These are phyloP conservation scores for Epicoccum nigrum DNA, from an alignment of 2,329 filamentous ascomycete species.

Conservation along the genomic window DNA sequence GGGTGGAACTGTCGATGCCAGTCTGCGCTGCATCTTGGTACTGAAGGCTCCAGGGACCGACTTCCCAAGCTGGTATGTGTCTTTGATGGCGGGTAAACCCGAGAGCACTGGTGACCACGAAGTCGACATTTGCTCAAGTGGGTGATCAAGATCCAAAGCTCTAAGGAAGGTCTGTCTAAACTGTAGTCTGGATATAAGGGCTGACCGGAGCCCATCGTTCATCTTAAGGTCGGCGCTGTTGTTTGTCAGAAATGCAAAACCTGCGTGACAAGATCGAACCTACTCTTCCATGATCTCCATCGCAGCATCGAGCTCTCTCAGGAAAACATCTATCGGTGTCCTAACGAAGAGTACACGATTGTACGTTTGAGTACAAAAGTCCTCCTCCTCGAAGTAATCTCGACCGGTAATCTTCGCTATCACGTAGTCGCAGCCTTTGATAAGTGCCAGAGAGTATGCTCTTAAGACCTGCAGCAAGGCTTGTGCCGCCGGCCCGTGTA, in stretches of 20 bases:
- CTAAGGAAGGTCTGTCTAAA: conserved; percentile 70
- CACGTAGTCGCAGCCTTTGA: conserved; percentile 83
- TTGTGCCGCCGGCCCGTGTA: conserved; percentile 23
- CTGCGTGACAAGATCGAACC: conserved; percentile 6
- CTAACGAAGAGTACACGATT: conserved; percentile 74
- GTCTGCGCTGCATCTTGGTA: conserved; percentile 83
- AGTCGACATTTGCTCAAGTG: conserved; percentile 33
- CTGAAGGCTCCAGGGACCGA: conserved; percentile 82
- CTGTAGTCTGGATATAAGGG: conserved; percentile 68
- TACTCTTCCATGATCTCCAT: conserved; percentile 41
- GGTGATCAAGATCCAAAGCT: conserved; percentile 51
- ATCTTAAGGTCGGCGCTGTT: conserved; percentile 36
- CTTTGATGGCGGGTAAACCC: conserved; percentile 61
- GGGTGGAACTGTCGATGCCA: conserved; percentile 93
- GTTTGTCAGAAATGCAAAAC: conserved; percentile 16
- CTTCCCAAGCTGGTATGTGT: conserved; percentile 66
- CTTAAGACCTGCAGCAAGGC: conserved; percentile 65
- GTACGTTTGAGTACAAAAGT: conserved; percentile 93
- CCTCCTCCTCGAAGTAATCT: conserved; percentile 96
- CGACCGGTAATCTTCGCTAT: conserved; percentile 79
- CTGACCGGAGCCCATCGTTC: conserved; percentile 52
- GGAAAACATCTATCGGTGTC: conserved; percentile 41
- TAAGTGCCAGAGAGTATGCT: conserved; percentile 82
- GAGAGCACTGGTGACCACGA: conserved; percentile 48
- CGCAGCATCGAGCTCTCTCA: conserved; percentile 42